A percentile compares a stretch with the other conserved stretches of the same genome.
Conservation (phyloP, 495 filamentous ascomycete species). For the Penicillium daleae region DNA sequence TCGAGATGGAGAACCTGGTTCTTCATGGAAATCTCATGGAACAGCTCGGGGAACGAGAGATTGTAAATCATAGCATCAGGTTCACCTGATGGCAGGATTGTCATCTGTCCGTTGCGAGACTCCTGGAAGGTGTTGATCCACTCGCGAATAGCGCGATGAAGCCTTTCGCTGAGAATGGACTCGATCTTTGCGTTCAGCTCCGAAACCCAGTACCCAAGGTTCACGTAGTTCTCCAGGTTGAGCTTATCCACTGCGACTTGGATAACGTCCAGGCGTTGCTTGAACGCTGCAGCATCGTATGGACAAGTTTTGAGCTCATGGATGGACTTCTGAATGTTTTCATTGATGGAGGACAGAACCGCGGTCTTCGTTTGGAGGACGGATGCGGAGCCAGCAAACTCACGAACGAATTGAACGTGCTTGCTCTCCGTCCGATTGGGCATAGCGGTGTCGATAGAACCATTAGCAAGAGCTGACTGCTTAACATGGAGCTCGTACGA, state of each 20-base stretch:
- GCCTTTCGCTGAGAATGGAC: slow-evolving; percentile 69
- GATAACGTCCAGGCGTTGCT: slow-evolving; percentile 76
- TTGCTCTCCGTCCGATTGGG: slow-evolving; percentile 75
- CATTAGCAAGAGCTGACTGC: slow-evolving; percentile 62
- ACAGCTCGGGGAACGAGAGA: slow-evolving; percentile 56
- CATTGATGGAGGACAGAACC: slow-evolving; percentile 74
- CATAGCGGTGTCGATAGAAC: slow-evolving; percentile 60
- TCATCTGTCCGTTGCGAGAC: slow-evolving; percentile 48
- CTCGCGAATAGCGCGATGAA: slow-evolving; percentile 75
- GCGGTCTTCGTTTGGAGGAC: slow-evolving; percentile 84
- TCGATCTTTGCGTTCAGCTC: slow-evolving; percentile 85
- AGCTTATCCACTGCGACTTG: slow-evolving; percentile 92
- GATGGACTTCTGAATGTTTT: slow-evolving; percentile 80
- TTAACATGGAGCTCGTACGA: slow-evolving; percentile 91
- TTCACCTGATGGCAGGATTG: slow-evolving; percentile 44
- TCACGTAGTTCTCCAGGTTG: slow-evolving; percentile 92
- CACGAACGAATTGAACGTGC: slow-evolving; percentile 93
- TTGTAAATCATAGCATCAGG: slow-evolving; percentile 57
- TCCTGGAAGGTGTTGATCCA: slow-evolving; percentile 85
- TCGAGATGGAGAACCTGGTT: slow-evolving; percentile 96
- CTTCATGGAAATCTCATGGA: slow-evolving; percentile 92
- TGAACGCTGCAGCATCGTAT: slow-evolving; percentile 76
- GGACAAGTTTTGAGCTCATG: slow-evolving; percentile 82
- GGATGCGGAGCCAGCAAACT: slow-evolving; percentile 84
- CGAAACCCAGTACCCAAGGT: slow-evolving; percentile 84